A percentile compares a stretch with the other conserved stretches of the same genome.
Evolutionary conservation across 169 alveolate species (phyloP).

Genomic region (Cryptosporidium parvum): DNA sequence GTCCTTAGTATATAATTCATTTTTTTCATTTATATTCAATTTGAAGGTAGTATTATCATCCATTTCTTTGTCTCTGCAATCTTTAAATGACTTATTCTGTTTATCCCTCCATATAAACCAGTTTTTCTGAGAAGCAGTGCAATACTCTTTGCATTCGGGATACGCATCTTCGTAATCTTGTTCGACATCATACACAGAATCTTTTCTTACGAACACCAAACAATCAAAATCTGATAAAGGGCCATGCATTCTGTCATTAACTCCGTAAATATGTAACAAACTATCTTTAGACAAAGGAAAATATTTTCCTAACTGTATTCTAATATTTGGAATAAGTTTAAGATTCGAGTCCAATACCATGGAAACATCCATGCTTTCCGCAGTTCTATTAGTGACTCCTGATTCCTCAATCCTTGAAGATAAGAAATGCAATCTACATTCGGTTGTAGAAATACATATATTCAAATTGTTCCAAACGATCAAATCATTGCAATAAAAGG

Average conservation of each 20-base stretch:
- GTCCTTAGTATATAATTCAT: conserved; percentile 43
- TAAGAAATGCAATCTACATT: conserved; percentile 49
- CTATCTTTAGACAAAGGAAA: conserved; percentile 6
- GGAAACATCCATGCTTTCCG: neutral
- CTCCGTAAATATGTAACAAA: neutral
- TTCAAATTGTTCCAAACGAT: conserved; percentile 69
- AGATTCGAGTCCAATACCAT: neutral
- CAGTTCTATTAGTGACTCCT: conserved; percentile 3
- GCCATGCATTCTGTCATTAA: neutral
- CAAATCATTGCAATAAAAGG: conserved; percentile 44
- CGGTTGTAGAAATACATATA: conserved; percentile 54
- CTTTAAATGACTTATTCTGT: neutral
- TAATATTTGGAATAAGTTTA: neutral
- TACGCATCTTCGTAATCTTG: neutral
- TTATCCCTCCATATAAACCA: conserved; percentile 17
- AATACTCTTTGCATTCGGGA: neutral
- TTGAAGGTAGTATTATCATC: neutral
- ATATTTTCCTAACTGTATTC: conserved; percentile 9
- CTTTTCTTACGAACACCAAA: conserved; percentile 17
- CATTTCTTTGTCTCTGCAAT: neutral
- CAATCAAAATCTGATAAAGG: neutral
- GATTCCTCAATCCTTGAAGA: conserved; percentile 42
- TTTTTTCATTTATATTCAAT: conserved; percentile 15
- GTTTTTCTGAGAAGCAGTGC: neutral
- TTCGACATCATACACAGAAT: conserved; percentile 3